Evolutionary conservation across 495 filamentous ascomycete genomes (phyloP), one percentile per base, ranked within the genome.

Genomic region (Penicillium alfredii): DNA sequence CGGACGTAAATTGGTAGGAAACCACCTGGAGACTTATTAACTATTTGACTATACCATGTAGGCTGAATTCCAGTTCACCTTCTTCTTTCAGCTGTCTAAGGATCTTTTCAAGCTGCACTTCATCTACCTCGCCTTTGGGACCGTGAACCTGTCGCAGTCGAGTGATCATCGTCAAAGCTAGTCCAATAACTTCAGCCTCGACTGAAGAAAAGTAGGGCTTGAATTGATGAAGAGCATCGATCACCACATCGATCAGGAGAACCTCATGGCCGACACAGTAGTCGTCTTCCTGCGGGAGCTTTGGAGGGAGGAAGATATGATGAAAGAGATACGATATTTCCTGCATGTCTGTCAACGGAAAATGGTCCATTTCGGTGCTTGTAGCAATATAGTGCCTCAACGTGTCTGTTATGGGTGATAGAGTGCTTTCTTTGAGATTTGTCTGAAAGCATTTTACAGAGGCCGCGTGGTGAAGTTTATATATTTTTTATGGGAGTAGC

Each of bases 231-330:
- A 69, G 53, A 4, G 60, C 38, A 11, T 49, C 8, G 17, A 43
- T 14, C 6, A 49, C 30, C 14, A 13, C 5, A 17, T 55, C 21
- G 25, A 58, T 21, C 9, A 61, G 47, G 6, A 41, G 4, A 0
- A 21, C n/a, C 10, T 59, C 55, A 24, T 44, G 19, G 0, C 16
- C 3, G 7, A 28, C n/a, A 4, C 45, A 17, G 34, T 55, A 48
- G 26, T 79, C 70, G 15, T 66, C 58, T 0, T 36, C 1, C 22
- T 80, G 66, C 0, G 80, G 79, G 0, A 81, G 45, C 16, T 72
- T 60, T 0, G 76, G 75, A 0, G 77, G 80, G 0, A 84, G 61
- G 35, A 80, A 74, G 14, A 84, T 56, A 50, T 84, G 78, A 32
- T 80, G 54, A 14, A 54, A 45, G 0, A 61, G 19, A 36, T 54